Base-by-base conservation (phyloP, 2,329 filamentous ascomycete genomes). In the Periconia sp. region DNA sequence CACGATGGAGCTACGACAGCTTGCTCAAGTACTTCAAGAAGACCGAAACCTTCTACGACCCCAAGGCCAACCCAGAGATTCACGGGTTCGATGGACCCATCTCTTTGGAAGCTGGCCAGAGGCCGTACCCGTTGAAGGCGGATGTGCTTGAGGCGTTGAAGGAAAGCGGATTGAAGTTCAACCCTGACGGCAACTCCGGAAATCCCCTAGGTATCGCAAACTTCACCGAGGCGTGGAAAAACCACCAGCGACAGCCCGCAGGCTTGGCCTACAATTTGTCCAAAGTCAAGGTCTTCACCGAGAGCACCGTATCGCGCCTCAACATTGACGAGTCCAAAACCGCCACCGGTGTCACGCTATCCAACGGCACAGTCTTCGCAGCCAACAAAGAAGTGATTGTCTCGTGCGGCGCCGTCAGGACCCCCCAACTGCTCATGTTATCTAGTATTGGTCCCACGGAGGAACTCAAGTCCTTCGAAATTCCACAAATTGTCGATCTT, bases 401-500 rank as follows among this genome's bases (percentile, higher is more conserved):
- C 1, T 61, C 63, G 17, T 62, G 67, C 20, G 70, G 69, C 11
- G 58, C 67, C 2, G 64, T 70, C 41, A 54, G 60, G 30, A 69
- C 69, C 3, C 68, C 70, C 1, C 52, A 65, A n/a, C 30, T 72
- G 14, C 57, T 72, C 6, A 55, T 65, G 54, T 56, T 66, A n/a
- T 71, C 68, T 14, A 69, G 69, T 3, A 66, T 72, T 11, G 70
- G 68, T 9, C 61, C 69, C 47, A 41, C 54, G 8, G 62, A 70
- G 0, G 77, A 84, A 52, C 79, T 89, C 8, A 55, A 75, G 11
- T 70, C 76, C 45, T 78, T 82, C 61, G 71, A 74, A 5, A 86
- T 88, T 57, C 59, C 74, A 1, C 68, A 80, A 0, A 56, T 83
- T n/a, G 73, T 79, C 6, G 76, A 86, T 55, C 80, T 84, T 1